These are phyloP conservation scores for Suillus subaureus DNA, from an alignment of 768 basidiomycete genomes.

Conservation along the genomic window DNA sequence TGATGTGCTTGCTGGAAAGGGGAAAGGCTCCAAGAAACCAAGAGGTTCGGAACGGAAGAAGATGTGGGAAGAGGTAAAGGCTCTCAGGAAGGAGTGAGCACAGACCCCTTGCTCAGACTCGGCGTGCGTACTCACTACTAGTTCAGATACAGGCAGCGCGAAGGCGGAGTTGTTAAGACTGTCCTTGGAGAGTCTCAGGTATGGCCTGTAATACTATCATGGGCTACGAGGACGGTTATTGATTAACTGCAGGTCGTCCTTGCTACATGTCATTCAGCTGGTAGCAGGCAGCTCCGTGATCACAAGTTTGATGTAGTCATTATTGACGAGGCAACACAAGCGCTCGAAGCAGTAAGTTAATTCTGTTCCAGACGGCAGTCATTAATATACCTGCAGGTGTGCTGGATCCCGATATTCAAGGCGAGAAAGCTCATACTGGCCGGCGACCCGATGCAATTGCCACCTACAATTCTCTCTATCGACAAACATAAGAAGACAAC, in stretches of 20 bases:
- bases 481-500: constrained; percentile 43
- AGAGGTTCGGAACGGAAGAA: constrained; percentile 76
- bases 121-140: neutral
- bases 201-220: constrained; percentile 1
- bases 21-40: constrained; percentile 69
- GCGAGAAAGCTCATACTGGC: constrained; percentile 88
- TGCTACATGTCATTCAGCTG: constrained; percentile 94
- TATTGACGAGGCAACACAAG: constrained; percentile 98
- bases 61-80: constrained; percentile 86
- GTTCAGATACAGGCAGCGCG: constrained; percentile 82
- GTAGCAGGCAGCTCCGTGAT: constrained; percentile 76
- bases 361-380: neutral
- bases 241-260: constrained; percentile 65
- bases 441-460: constrained; percentile 95
- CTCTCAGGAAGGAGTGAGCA: constrained; percentile 85
- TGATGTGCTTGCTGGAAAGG: constrained; percentile 67
- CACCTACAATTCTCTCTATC: constrained; percentile 85
- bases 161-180: constrained; percentile 79
- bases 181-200: constrained; percentile 83
- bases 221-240: neutral
- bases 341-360: constrained; percentile 76
- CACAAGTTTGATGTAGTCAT: constrained; percentile 89
- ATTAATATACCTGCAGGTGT: constrained; percentile 32
- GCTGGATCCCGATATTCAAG: constrained; percentile 96
- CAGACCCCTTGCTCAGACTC: neutral